Base-by-base conservation (phyloP, 352 stramenopile genomes). In the Aphanomyces cochlioides region DNA sequence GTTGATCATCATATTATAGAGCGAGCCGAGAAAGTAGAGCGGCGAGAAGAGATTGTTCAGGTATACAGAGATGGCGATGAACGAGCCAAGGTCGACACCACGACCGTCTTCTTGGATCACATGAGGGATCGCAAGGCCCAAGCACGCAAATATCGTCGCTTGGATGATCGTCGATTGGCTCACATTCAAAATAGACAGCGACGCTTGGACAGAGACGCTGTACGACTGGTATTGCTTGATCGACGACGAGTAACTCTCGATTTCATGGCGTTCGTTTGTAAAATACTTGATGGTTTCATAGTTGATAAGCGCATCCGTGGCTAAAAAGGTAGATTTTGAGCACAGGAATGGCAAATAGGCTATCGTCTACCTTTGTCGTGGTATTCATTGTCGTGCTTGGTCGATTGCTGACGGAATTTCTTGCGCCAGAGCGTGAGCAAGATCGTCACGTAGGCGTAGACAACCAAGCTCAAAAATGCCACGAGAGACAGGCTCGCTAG, bases 271-370 rank as follows among this genome's bases (percentile, higher is more conserved):
- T 75, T 98, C 96, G 56, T 96, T 97, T 7, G 92, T 96, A 72
- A 98, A 99, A 63, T 98, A 98, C 76, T 99, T 99, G 70, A 99
- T 97, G 5, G 94, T 98, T 78, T 99, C 97, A 77, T 98, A 99
- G 75, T 99, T 99, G 37, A 98, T 82, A n/a, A 99, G 76, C 43
- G 87, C 93, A 75, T 99, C 97, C 4, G 95, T 99, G 41, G 92
- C 96, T 63, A 63, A 28, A 28, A 28, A 28, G 2, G 28, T 28
- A 28, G 28, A 28, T 28, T 28, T 28, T 28, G 28, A 28, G 28
- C 28, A 28, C 28, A 28, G 28, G 28, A 28, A 28, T 28, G 28
- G 28, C 48, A 50, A 36, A 37, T 40, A 61, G 13, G 17, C 3
- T 7, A 0, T 7, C 34, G 47, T 66, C 34, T 63, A 59, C 47